Evolutionary conservation across 2,329 filamentous ascomycete genomes (phyloP), one percentile per base, ranked within the genome.

Genomic region (Xylariaceae sp.): DNA sequence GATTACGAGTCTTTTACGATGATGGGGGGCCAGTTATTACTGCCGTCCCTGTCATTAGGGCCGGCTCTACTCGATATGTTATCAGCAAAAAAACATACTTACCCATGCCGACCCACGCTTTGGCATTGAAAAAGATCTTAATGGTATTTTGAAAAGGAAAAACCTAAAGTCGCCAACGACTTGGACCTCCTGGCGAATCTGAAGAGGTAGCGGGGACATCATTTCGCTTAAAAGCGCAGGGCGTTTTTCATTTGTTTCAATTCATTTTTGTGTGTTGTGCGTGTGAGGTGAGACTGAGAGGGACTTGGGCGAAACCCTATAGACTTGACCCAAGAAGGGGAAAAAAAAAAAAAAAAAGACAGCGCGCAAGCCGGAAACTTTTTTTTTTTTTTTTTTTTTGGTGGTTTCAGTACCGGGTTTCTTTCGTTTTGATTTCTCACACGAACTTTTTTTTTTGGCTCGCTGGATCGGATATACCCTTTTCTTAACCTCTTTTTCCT

Each of bases 401-500:
- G 19, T 19, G 19, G 55, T 41, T 48, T 5, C 6, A 6, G 40
- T 42, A 9, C 40, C 3, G 40, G 48, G 58, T 35, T 19, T 19
- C 19, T 19, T 19, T 19, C 19, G 19, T 19, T 19, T 19, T 19
- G 19, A 19, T 19, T 19, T 19, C 19, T 19, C 19, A 19, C 19
- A 19, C 19, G 19, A 19, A 19, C 44, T 54, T n/a, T 35, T 40
- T 35, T 47, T 49, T 42, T 50, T 53, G 59, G 59, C 50, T 56
- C 55, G 55, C 53, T 59, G 58, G 54, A 59, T 57, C 54, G 56
- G 60, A 60, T 62, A 62, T 62, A 62, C 60, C 60, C 60, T 37
- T 19, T 19, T 19, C 19, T 19, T 19, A 19, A 1, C 41, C 19
- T 43, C n/a, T 43, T 8, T 39, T 39, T 44, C 41, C 53, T 57